Evolutionary conservation across 805 yeast genomes (phyloP), one percentile per base, ranked within the genome.

Genomic region (Ogataea sp.): DNA sequence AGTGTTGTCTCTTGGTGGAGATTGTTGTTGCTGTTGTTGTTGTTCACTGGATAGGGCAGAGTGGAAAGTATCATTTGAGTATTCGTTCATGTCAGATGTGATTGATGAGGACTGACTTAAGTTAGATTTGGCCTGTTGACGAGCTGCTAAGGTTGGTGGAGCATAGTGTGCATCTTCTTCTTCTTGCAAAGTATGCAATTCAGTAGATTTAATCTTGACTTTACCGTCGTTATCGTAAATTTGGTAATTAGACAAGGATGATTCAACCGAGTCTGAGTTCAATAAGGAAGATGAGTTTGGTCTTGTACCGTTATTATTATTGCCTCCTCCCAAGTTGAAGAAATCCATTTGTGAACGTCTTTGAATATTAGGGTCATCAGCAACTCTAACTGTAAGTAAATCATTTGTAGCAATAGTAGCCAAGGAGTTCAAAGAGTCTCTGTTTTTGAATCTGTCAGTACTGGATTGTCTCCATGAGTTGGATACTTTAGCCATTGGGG

Each of bases 331-430:
- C n/a, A n/a, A n/a, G n/a, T n/a, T 24, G 10, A 54, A 43, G 43
- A 53, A 47, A 38, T 52, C 43, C 40, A 56, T 33, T 44, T 61
- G 66, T 28, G 64, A 55, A 38, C 51, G 51, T 43, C 70, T 67
- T 29, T 62, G 62, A 21, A 70, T 53, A 29, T 58, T 58, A 24
- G 62, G 64, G 43, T 80, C 83, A 29, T 81, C 83, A 3, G 83
- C 87, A 32, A 87, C 67, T 51, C 87, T 73, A 29, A 88, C 86
- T 4, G 85, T 82, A 53, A 87, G 71, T 35, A 88, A 70, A 55
- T 86, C 90, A 37, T 81, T 85, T 1, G 96, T 86, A 25, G 89
- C 79, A 26, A 89, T 89, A 0, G 96, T 87, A 21, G 87, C 88
- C 41, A 83, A 52, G 0, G 96, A 84, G 29, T 72, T 73, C 40